These are phyloP conservation scores for Epichloe scottii DNA, from an alignment of 2,329 filamentous ascomycete genomes.

Conservation along the genomic window DNA sequence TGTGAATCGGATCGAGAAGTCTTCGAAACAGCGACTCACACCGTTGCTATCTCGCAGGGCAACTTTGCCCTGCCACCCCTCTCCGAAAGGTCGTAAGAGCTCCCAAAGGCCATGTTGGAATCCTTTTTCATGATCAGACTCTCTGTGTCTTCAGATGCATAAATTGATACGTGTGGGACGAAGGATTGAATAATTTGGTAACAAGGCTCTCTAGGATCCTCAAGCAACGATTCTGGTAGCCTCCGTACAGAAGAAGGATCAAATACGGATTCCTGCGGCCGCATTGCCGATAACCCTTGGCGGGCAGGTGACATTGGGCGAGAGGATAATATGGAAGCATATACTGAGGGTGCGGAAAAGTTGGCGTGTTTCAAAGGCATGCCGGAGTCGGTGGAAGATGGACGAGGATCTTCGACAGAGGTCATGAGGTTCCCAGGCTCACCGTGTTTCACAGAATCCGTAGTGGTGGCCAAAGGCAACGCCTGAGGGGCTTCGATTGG, in stretches of 20 bases:
- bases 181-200: slow-evolving; percentile 71
- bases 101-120: slow-evolving; percentile 73
- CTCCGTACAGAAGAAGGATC: slow-evolving; percentile 31
- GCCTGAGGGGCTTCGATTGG: slow-evolving; percentile 56
- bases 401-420: slow-evolving; percentile 31
- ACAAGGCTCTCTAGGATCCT: slow-evolving; percentile 40
- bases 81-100: slow-evolving; percentile 80
- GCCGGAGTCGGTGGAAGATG: slow-evolving; percentile 39
- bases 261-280: slow-evolving; percentile 46
- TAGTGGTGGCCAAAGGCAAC: slow-evolving; percentile 52
- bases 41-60: slow-evolving; percentile 84
- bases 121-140: slow-evolving; percentile 65
- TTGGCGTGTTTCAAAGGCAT: slow-evolving; percentile 42
- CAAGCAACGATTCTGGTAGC: slow-evolving; percentile 30
- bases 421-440: slow-evolving; percentile 49
- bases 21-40: slow-evolving; percentile 69
- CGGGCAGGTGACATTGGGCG: slow-evolving; percentile 56
- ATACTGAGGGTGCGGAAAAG: slow-evolving; percentile 46
- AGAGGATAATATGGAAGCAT: slow-evolving; percentile 55
- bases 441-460: slow-evolving; percentile 35
- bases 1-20: slow-evolving; percentile 81
- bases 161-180: slow-evolving; percentile 77
- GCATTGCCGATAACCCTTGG: slow-evolving; percentile 42
- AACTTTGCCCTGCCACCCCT: slow-evolving; percentile 75
- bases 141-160: slow-evolving; percentile 79